Evolutionary conservation across 495 filamentous ascomycete genomes (phyloP).

Genomic region (Choiromyces venosus): DNA sequence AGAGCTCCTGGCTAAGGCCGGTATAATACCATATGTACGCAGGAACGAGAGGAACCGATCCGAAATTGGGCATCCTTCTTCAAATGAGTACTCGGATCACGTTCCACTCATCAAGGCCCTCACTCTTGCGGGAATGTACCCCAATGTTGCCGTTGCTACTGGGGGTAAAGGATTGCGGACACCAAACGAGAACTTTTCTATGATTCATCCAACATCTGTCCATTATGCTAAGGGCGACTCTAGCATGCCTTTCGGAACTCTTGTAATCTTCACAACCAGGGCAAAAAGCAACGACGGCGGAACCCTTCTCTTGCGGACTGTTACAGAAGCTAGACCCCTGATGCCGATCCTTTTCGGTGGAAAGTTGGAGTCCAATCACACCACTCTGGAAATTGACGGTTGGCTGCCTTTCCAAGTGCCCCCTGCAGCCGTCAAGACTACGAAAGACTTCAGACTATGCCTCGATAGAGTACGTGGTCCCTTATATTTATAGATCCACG

Average conservation of each 20-base stretch:
- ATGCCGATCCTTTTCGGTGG: constrained; percentile 52
- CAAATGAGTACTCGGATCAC: constrained; percentile 52
- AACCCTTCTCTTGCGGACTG: constrained; percentile 47
- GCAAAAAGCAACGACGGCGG: constrained; percentile 46
- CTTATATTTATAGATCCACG: not conserved
- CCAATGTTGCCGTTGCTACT: constrained; percentile 48
- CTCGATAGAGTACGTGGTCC: constrained; percentile 33
- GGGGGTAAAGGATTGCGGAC: constrained; percentile 44
- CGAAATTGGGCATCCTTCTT: constrained; percentile 46
- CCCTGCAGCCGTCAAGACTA: constrained; percentile 43
- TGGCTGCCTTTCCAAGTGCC: constrained; percentile 49
- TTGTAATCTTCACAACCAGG: constrained; percentile 46
- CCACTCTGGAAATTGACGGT: constrained; percentile 47
- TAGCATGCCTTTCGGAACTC: constrained; percentile 32
- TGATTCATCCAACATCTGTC: constrained; percentile 49
- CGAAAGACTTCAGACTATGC: constrained; percentile 48
- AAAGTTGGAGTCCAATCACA: constrained; percentile 37
- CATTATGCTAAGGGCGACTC: constrained; percentile 40
- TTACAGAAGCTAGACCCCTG: constrained; percentile 48
- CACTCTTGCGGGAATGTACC: constrained; percentile 48
- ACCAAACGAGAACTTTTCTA: constrained; percentile 43
- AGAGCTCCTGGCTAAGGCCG: constrained; percentile 46
- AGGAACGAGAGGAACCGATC: constrained; percentile 32
- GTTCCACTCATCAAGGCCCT: constrained; percentile 51
- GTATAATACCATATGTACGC: constrained; percentile 45